phyloP scores from a whole-genome alignment of 805 yeast genomes.

The Cyberlindnera meyerae region DNA sequence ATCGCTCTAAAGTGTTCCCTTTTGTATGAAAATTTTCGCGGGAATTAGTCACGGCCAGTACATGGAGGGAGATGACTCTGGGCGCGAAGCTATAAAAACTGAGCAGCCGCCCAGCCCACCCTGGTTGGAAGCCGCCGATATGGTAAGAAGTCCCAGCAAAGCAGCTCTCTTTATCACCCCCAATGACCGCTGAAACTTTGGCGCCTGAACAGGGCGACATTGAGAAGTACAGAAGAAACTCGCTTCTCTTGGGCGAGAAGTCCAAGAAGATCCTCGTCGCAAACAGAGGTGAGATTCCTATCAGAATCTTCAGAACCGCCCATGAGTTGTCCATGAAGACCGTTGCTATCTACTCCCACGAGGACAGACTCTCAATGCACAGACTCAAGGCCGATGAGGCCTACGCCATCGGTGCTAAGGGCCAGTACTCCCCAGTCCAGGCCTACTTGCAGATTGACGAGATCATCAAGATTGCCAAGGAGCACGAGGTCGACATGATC shows the following conservation, averaged over 20 bases:
- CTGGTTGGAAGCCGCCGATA: no score
- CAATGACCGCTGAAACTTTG: slow-evolving; percentile 8
- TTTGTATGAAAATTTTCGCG: no score
- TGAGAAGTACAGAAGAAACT: slow-evolving; percentile 34
- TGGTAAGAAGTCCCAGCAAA: neutral
- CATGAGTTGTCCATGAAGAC: slow-evolving; percentile 97
- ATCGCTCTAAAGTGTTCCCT: no score
- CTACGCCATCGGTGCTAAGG: slow-evolving; percentile 83
- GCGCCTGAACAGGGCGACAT: slow-evolving; percentile 25
- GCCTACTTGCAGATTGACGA: slow-evolving; percentile 96
- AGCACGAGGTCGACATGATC: slow-evolving; percentile 76
- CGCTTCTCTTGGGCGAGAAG: slow-evolving; percentile 34
- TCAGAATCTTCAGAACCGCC: slow-evolving; percentile 91
- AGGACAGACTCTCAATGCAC: slow-evolving; percentile 92
- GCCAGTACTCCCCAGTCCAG: slow-evolving; percentile 90
- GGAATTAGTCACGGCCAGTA: neutral
- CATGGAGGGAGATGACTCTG: no score
- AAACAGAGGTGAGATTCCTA: slow-evolving; percentile 82
- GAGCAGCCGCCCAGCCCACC: neutral
- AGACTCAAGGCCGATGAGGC: slow-evolving; percentile 92
- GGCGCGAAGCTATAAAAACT: no score
- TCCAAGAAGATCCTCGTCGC: slow-evolving; percentile 67
- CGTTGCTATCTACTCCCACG: slow-evolving; percentile 94
- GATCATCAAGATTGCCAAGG: slow-evolving; percentile 78
- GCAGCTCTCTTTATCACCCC: neutral